These are phyloP conservation scores for Cladosporium phlei DNA, from an alignment of 2,329 filamentous ascomycete species.

Conservation along the genomic window DNA sequence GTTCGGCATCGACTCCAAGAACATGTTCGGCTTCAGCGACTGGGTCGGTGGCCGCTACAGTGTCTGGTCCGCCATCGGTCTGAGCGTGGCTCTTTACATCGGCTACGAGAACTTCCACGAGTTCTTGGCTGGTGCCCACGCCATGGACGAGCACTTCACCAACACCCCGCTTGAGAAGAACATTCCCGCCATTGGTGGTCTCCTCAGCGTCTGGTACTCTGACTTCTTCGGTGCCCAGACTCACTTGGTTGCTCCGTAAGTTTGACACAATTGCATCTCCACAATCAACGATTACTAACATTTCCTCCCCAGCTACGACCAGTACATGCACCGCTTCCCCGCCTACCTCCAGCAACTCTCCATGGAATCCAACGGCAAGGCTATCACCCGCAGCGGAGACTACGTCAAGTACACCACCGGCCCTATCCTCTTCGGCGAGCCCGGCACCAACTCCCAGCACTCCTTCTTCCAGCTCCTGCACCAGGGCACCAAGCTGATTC, in stretches of 20 bases:
- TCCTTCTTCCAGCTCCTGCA: constrained; percentile 99
- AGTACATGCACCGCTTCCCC: constrained; percentile 98
- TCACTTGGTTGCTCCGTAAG: constrained; percentile 89
- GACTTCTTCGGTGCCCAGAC: constrained; percentile 99
- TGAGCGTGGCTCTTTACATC: constrained; percentile 91
- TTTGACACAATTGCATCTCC: constrained; percentile 22
- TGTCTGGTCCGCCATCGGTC: constrained; percentile 96
- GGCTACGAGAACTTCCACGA: constrained; percentile 97
- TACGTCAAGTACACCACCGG: constrained; percentile 98
- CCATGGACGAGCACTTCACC: constrained; percentile 98
- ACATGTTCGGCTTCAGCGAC: constrained; percentile 99
- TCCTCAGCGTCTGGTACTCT: constrained; percentile 97
- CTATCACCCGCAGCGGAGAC: constrained; percentile 78
- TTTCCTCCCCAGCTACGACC: constrained; percentile 67
- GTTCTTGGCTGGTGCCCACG: constrained; percentile 89
- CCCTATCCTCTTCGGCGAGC: constrained; percentile 93
- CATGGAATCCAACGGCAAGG: constrained; percentile 99
- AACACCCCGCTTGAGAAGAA: constrained; percentile 88
- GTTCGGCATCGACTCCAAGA: constrained; percentile 97
- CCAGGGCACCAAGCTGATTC: constrained; percentile 98
- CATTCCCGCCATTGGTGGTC: constrained; percentile 85
- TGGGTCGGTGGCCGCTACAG: constrained; percentile 99
- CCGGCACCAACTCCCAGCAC: constrained; percentile 98
- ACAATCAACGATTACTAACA: constrained; percentile 21
- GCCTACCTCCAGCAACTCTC: constrained; percentile 98